Conservation (phyloP, 148 eudicot species). For the Cornus florida region DNA sequence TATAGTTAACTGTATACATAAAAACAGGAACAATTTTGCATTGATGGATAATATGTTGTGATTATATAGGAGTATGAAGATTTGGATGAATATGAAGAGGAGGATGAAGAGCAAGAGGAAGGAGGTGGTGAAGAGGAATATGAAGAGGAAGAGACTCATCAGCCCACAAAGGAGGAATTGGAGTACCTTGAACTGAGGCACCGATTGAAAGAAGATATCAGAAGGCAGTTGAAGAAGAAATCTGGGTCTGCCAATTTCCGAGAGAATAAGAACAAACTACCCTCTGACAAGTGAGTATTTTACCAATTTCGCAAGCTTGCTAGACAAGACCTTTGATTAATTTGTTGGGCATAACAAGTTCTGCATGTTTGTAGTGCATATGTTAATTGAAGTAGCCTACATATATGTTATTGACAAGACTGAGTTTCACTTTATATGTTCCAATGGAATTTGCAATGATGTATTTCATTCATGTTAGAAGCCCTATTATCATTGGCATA, state of each 20-base stretch:
- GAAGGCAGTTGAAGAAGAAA: conserved; percentile 63
- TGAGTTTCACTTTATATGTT: not conserved
- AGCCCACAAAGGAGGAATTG: conserved; percentile 60
- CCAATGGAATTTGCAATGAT: not conserved
- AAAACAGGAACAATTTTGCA: not conserved
- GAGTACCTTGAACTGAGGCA: conserved; percentile 60
- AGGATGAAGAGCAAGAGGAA: conserved; percentile 39
- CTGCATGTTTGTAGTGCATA: not conserved
- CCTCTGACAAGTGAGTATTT: conserved; percentile 53
- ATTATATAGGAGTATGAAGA: conserved; percentile 47
- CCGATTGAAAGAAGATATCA: conserved; percentile 55
- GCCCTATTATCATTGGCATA: not conserved
- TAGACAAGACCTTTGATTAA: not conserved
- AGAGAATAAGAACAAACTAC: conserved; percentile 38
- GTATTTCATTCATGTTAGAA: not conserved
- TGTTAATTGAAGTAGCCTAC: no score
- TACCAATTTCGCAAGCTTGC: not conserved
- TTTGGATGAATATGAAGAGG: conserved; percentile 68
- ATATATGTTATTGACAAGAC: not conserved
- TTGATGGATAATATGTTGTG: not conserved
- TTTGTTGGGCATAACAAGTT: not conserved
- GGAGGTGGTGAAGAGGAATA: conserved; percentile 19
- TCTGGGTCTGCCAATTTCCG: conserved; percentile 50
- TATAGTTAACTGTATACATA: not conserved
- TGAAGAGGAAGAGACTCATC: conserved; percentile 39